A percentile compares a stretch with the other conserved stretches of the same genome.
phyloP scores from a whole-genome alignment of 2,329 filamentous ascomycete species.

The Aspergillus clavatus region DNA sequence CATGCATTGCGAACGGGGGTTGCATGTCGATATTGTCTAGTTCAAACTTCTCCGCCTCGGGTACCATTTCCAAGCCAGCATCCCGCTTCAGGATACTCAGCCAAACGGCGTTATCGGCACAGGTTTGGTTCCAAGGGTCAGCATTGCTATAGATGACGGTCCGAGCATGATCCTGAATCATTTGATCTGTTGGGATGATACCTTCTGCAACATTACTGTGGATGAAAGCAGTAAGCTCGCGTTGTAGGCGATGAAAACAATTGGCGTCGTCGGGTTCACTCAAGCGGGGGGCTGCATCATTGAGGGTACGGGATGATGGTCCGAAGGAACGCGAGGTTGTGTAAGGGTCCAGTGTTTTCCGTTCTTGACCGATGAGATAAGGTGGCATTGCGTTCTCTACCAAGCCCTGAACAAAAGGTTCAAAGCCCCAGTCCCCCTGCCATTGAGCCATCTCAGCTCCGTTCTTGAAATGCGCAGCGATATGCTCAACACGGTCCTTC shows the following conservation, averaged over 20 bases:
- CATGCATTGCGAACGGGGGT: slow-evolving; percentile 39
- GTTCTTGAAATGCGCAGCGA: slow-evolving; percentile 38
- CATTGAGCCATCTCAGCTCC: slow-evolving; percentile 36
- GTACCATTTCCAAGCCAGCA: slow-evolving; percentile 32
- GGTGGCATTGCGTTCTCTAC: slow-evolving; percentile 39
- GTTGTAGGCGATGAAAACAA: slow-evolving; percentile 40
- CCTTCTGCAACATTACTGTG: slow-evolving; percentile 31
- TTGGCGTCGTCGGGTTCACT: slow-evolving; percentile 33
- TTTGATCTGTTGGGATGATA: slow-evolving; percentile 33
- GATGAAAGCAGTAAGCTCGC: slow-evolving; percentile 38
- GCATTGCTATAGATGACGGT: slow-evolving; percentile 31
- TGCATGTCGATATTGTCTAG: slow-evolving; percentile 39
- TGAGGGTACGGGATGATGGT: slow-evolving; percentile 2
- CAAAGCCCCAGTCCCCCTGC: slow-evolving; percentile 39
- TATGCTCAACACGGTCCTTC: slow-evolving; percentile 38
- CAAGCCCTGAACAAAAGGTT: slow-evolving; percentile 30
- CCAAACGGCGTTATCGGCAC: slow-evolving; percentile 45
- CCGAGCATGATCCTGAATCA: slow-evolving; percentile 35
- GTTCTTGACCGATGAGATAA: slow-evolving; percentile 36
- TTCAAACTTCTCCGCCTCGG: slow-evolving; percentile 30
- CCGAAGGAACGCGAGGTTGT: slow-evolving; percentile 18
- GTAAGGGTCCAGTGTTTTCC: slow-evolving; percentile 30
- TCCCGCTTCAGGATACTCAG: slow-evolving; percentile 43
- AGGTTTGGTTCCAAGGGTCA: slow-evolving; percentile 42
- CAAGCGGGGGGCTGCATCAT: slow-evolving; percentile 12